Base-by-base conservation (phyloP, 164 flowering plant genomes). In the Annona cherimola region DNA sequence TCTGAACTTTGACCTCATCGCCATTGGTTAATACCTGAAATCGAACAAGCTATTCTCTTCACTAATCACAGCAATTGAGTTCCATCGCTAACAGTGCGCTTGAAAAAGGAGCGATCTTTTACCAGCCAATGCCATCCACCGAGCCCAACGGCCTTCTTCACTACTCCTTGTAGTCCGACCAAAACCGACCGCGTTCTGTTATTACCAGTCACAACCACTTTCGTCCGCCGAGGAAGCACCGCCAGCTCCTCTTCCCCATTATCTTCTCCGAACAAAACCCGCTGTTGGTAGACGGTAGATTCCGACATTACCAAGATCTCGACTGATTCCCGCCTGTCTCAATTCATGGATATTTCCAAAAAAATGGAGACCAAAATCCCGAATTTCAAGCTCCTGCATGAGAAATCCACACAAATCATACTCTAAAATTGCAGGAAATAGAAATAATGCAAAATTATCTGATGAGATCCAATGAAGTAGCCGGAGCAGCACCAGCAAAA, bases 111-210 rank as follows among this genome's bases (percentile, higher is more conserved):
- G 6, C 39, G 63, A 19, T 40, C 19, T 42, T 42, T n/a, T 83
- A 94, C 98, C 94, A 94, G 97, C 99, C 99, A 94, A 84, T 90
- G 95, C 92, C 95, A 90, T 2, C 95, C 95, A 1, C 95, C 95
- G 42, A 90, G 89, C 0, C 91, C 95, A 44, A 90, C 92, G 18
- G 92, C 95, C 75, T 90, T 90, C 84, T 90, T 90, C 35, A 90
- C 95, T 20, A 90, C 92, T 4, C 92, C 95, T 45, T 84, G 88
- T 12, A 90, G 87, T 26, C 95, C 92, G 3, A 90, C 95, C 12
- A 90, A 83, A 61, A 90, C 91, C 11, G 95, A 90, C 63, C 88
- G 88, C n/a, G 95, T 90, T 20, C 95, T 77, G 70, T 90, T 90
- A 61, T 90, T 90, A 3, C 92, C 95, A 5, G 91, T 90, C 12